phyloP scores from a whole-genome alignment of 106 monocot genomes.

The Dioscorea zingiberensis region DNA sequence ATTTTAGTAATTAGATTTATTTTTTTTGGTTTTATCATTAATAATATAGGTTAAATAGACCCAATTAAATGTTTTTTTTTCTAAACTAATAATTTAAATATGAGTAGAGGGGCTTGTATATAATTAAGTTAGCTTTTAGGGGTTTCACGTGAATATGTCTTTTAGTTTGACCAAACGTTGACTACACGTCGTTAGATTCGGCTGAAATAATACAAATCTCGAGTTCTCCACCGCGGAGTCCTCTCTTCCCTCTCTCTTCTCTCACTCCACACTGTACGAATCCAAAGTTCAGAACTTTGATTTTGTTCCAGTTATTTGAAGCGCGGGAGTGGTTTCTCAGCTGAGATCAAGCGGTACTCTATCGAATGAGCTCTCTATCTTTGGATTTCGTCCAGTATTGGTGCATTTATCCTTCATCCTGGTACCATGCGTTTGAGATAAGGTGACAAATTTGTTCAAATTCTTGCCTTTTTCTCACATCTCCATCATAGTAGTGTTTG shows the following conservation, averaged over 20 bases:
- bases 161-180: too few relatives aligned
- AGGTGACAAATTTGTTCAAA: background rate
- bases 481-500: too few relatives aligned
- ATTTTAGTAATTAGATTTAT: too few relatives aligned
- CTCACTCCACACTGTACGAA: background rate
- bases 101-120: too few relatives aligned
- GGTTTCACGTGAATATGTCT: too few relatives aligned
- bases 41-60: too few relatives aligned
- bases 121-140: too few relatives aligned
- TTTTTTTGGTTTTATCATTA: too few relatives aligned
- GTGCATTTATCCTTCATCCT: background rate
- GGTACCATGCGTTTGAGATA: background rate
- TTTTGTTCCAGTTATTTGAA: background rate
- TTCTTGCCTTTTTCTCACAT: background rate
- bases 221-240: background rate
- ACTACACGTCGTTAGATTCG: too few relatives aligned
- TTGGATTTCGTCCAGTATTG: background rate
- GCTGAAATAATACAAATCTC: too few relatives aligned
- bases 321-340: background rate
- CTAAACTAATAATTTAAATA: too few relatives aligned
- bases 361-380: background rate
- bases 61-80: too few relatives aligned
- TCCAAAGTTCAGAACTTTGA: background rate
- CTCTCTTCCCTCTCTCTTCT: background rate
- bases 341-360: background rate